Percentiles rank a stretch among this genome's conserved stretches.
Conservation (phyloP, 352 stramenopile species). For the Phytophthora pseudosyringae region DNA sequence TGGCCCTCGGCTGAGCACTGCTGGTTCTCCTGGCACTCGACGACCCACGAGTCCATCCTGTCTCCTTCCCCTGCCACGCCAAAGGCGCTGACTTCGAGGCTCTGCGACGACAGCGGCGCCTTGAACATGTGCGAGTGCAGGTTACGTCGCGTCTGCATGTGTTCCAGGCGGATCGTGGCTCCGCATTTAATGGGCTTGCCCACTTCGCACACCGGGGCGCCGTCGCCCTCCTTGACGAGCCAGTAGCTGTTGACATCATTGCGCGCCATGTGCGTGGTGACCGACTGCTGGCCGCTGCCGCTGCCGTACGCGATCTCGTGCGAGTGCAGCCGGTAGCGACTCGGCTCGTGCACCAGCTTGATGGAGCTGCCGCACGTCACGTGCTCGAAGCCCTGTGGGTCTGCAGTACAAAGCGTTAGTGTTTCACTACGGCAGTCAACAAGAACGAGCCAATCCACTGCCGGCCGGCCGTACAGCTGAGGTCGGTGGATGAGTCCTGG, state of each 20-base stretch:
- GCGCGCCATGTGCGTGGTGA: conserved; percentile 69
- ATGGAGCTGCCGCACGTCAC: conserved; percentile 88
- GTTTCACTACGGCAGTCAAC: neutral
- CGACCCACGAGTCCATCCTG: conserved; percentile 68
- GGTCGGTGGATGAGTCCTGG: conserved; percentile 72
- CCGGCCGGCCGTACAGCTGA: conserved; percentile 62
- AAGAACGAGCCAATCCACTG: neutral
- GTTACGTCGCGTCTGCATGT: conserved; percentile 78
- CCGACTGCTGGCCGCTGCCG: conserved; percentile 81
- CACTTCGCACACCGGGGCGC: conserved; percentile 45
- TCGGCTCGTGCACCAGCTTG: conserved; percentile 80
- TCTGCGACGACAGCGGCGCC: conserved; percentile 62
- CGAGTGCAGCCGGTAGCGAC: conserved; percentile 82
- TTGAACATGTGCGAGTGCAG: conserved; percentile 80
- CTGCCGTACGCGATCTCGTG: conserved; percentile 84
- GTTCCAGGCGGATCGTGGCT: conserved; percentile 73
- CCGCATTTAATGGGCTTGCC: conserved; percentile 72
- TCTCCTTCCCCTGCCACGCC: conserved; percentile 83
- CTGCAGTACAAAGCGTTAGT: conserved; percentile 36
- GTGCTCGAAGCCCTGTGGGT: conserved; percentile 76
- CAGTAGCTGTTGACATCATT: conserved; percentile 90
- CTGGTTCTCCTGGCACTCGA: conserved; percentile 77
- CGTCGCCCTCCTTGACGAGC: conserved; percentile 84
- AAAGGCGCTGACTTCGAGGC: conserved; percentile 83
- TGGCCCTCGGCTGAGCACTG: conserved; percentile 73